Evolutionary conservation across 805 yeast species (phyloP), one percentile per base, ranked within the genome.

Genomic region (Metschnikowia proteae): DNA sequence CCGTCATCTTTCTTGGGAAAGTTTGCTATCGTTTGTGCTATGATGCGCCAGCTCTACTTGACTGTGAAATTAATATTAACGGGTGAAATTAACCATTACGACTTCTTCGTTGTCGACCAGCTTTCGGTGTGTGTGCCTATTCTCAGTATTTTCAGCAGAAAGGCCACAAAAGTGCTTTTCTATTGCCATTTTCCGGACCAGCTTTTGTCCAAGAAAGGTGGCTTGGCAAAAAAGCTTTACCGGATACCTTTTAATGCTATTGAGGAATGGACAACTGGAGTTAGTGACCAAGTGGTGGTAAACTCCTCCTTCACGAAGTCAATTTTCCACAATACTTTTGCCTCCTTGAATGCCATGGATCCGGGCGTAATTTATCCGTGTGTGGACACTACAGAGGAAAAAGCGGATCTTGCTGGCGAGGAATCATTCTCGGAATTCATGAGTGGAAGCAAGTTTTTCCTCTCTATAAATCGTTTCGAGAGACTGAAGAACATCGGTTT

Each of bases 151-250:
- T 79, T 65, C 62, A 73, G 69, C 53, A 53, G 46, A 47, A 65
- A 56, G 1, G 47, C 66, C 6, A 64, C 85, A 1, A 79, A 80
- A 44, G 76, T 87, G 3, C 67, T 94, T 45, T 94, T 92, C 62
- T 94, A 94, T 66, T 91, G 99, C 60, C 99, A 94, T 70, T 92
- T 92, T 65, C 99, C 99, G 0, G 99, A 94, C 65, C 85, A 86
- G 61, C 72, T 85, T 43, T 70, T 92, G 38, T 84, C 96, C 0
- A 70, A 71, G 17, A 83, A 84, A 46, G 70, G 76, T 3, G 70
- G 83, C 2, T 27, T 75, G 0, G 27, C 85, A 6, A 84, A 89
- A 58, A 70, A 67, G 51, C 43, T 86, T 0, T 94, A 94, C 66
- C 74, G 99, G 53, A 45, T 77, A 3, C 94, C 96, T 1, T 92